A percentile compares a stretch with the other conserved stretches of the same genome.
Conservation (phyloP, 192 early-diverging fungal species). For the Martensiomyces pterosporus region DNA sequence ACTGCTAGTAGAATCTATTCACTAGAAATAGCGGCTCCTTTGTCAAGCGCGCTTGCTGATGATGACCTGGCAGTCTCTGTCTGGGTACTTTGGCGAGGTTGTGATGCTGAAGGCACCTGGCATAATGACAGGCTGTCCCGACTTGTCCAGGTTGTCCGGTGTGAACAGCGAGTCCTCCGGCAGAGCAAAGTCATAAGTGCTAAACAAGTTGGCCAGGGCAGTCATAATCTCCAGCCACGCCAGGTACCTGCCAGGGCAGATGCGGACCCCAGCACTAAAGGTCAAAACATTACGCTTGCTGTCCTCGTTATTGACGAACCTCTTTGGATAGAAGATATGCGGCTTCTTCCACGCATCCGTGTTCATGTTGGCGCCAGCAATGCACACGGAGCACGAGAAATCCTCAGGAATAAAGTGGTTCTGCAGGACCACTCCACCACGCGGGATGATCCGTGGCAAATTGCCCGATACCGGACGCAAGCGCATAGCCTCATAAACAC, state of each 20-base stretch:
- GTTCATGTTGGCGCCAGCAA: conserved; percentile 18
- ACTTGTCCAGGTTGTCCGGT: conserved; percentile 6
- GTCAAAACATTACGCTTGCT: conserved; percentile 22
- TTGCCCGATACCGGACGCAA: conserved; percentile 21
- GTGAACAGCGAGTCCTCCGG: conserved; percentile 29
- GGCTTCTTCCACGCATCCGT: conserved; percentile 12
- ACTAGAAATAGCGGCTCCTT: neutral
- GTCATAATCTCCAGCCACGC: conserved; percentile 35
- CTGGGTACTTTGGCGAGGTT: conserved; percentile 26
- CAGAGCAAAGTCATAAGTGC: conserved; percentile 19
- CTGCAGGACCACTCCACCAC: conserved; percentile 32
- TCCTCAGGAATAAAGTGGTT: conserved; percentile 37
- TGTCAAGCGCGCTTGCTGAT: conserved; percentile 33
- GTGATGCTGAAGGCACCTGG: conserved; percentile 13
- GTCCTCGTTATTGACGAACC: conserved; percentile 15
- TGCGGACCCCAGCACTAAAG: conserved; percentile 35
- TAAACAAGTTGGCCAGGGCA: conserved; percentile 35
- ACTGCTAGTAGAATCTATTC: too few relatives aligned
- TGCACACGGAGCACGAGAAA: conserved; percentile 24
- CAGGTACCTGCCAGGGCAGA: conserved; percentile 36
- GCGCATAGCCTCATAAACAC: conserved; percentile 40
- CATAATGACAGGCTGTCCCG: conserved; percentile 20
- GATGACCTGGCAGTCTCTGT: conserved; percentile 37
- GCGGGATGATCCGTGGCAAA: conserved; percentile 24
- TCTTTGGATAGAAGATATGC: conserved; percentile 12